Conservation (phyloP, 2,329 filamentous ascomycete species). For the Colletotrichum liaoningense region DNA sequence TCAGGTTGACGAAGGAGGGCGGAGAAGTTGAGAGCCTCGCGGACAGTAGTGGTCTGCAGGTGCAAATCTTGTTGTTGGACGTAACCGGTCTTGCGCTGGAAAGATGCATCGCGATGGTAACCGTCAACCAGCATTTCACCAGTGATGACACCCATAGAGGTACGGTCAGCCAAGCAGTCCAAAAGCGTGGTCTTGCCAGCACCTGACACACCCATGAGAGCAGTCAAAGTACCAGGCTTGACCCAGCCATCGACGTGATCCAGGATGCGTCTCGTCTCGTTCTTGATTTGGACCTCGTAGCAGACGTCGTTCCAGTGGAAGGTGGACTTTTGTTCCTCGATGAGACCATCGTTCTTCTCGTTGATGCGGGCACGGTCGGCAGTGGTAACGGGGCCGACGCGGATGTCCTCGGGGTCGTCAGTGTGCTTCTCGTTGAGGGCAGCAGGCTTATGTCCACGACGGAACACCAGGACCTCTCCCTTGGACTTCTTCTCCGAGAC, state of each 20-base stretch:
- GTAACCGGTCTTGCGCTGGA: slow-evolving; percentile 93
- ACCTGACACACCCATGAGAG: slow-evolving; percentile 90
- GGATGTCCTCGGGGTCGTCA: slow-evolving; percentile 66
- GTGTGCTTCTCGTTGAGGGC: slow-evolving; percentile 71
- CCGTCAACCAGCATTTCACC: slow-evolving; percentile 82
- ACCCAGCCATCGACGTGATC: slow-evolving; percentile 94
- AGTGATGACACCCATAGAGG: slow-evolving; percentile 88
- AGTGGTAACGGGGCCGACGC: slow-evolving; percentile 61
- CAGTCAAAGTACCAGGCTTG: slow-evolving; percentile 89
- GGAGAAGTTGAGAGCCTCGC: slow-evolving; percentile 88
- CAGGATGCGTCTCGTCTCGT: slow-evolving; percentile 78
- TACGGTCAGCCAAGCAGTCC: slow-evolving; percentile 86
- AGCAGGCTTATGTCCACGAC: slow-evolving; percentile 72
- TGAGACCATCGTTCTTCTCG: slow-evolving; percentile 53
- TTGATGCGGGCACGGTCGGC: slow-evolving; percentile 52
- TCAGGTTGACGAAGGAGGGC: slow-evolving; percentile 87
- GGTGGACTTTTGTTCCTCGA: slow-evolving; percentile 74
- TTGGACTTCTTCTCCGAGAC: slow-evolving; percentile 77
- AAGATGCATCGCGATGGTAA: slow-evolving; percentile 78
- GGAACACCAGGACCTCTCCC: slow-evolving; percentile 82
- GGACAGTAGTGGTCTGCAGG: slow-evolving; percentile 84
- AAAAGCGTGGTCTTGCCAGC: slow-evolving; percentile 95
- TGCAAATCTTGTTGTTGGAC: slow-evolving; percentile 95
- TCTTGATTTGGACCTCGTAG: slow-evolving; percentile 83
- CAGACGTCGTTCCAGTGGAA: slow-evolving; percentile 90